Evolutionary conservation across 306 rosid species (phyloP), one percentile per base, ranked within the genome.

Genomic region (Glycyrrhiza uralensis): DNA sequence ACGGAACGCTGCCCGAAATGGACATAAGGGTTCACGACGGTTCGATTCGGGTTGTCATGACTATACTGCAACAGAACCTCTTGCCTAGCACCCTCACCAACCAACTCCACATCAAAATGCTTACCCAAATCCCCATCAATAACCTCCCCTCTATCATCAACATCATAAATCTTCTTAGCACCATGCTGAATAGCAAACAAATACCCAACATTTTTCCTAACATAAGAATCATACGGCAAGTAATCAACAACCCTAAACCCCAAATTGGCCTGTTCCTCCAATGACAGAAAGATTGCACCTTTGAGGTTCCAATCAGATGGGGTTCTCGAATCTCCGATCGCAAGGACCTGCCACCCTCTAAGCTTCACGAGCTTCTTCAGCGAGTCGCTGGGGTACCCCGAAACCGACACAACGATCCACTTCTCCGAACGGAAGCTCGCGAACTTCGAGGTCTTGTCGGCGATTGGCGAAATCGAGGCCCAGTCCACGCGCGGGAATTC

Each of bases 1-100:
- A 94, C 96, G 0, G 99, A 91, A 56, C 99, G 83, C 74, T 94
- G 99, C 71, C 99, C 99, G 33, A 94, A 94, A 84, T 94, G 99
- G 42, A 94, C 82, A 72, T 94, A 94, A 0, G 99, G 99, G 72
- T 94, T 94, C 17, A 87, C 89, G 22, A 89, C 81, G 0, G 92
- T 87, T 75, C 97, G 77, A 60, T 95, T 95, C 0, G 95, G 93
- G 66, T 91, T 91, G 23, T 91, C 96, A 76, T 94, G 96, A 71
- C 91, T 94, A 64, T 85, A 91, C 81, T 95, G 99, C 60, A 91
- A 82, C 55, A 95, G 80, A 42, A 84, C 74, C 79, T 91, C 96
- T 60, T 86, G 93, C 85, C 99, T 94, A 73, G 97, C 93, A 73
- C 81, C 77, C 57, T 85, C 97, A 3, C 99, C 99, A 7, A 84